Percentiles rank a stretch among this genome's conserved stretches.
Evolutionary conservation across 768 basidiomycete species (phyloP).

Genomic region (Pleurotus salmoneostramineus): DNA sequence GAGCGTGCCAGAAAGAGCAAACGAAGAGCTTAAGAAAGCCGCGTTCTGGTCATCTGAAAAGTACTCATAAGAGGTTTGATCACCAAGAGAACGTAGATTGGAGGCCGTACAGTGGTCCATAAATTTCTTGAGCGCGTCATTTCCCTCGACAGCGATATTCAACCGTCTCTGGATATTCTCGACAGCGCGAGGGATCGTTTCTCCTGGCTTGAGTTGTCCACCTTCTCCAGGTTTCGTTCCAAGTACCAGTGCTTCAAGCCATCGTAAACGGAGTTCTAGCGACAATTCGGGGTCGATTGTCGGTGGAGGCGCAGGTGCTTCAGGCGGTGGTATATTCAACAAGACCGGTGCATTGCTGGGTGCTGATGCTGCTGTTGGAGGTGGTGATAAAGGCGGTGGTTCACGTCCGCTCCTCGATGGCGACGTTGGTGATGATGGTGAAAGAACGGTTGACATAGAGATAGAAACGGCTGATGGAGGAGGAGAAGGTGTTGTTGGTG

Average conservation of each 20-base stretch:
- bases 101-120: conserved; percentile 61
- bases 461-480: conserved; percentile 16
- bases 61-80: background rate
- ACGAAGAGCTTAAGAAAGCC: conserved; percentile 68
- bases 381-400: conserved; percentile 12
- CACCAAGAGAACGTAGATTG: background rate
- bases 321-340: conserved; percentile 1
- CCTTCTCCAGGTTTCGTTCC: conserved; percentile 51
- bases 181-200: conserved; percentile 55
- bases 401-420: conserved; percentile 14
- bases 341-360: background rate
- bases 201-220: conserved; percentile 39
- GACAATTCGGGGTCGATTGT: conserved; percentile 65
- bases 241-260: conserved; percentile 74
- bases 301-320: conserved; percentile 10
- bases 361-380: background rate
- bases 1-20: conserved; percentile 65
- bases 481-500: conserved; percentile 35
- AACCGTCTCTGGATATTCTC: conserved; percentile 59
- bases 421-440: conserved; percentile 18
- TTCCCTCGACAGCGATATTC: conserved; percentile 54
- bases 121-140: conserved; percentile 72
- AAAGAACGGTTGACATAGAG: conserved; percentile 29
- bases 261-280: conserved; percentile 70
- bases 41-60: conserved; percentile 71